Evolutionary conservation across 2,329 filamentous ascomycete genomes (phyloP).

Genomic region (Clonostachys byssicola): DNA sequence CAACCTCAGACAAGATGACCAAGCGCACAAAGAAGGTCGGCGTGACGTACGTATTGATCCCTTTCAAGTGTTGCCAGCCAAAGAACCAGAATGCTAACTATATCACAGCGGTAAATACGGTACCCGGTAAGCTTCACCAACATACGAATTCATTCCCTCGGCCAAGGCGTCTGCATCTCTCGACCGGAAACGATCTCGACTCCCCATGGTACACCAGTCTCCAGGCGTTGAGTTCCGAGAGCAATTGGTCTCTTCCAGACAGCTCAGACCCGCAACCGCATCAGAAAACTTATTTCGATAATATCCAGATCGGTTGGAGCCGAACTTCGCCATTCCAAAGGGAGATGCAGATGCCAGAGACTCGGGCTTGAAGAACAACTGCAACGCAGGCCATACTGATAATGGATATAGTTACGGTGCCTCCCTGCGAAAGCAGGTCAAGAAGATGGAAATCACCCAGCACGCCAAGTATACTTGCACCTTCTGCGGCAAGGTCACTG

Average conservation of each 20-base stretch:
- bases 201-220: too few relatives aligned
- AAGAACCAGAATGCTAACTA: conserved; percentile 19
- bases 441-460: conserved; percentile 99
- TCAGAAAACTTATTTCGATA: too few relatives aligned
- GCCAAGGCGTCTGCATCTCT: too few relatives aligned
- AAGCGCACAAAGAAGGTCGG: conserved; percentile 97
- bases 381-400: conserved; percentile 14
- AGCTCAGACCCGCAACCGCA: too few relatives aligned
- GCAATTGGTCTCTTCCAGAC: too few relatives aligned
- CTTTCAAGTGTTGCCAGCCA: background rate
- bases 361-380: too few relatives aligned
- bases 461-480: conserved; percentile 97
- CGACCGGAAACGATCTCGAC: too few relatives aligned
- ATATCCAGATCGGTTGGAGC: too few relatives aligned
- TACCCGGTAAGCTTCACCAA: conserved; percentile 66
- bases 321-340: too few relatives aligned
- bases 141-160: too few relatives aligned
- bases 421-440: conserved; percentile 91
- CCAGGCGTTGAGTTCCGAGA: too few relatives aligned
- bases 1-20: conserved; percentile 69
- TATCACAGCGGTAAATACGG: conserved; percentile 74
- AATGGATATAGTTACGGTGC: conserved; percentile 78
- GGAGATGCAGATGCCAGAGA: too few relatives aligned
- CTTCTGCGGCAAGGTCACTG: conserved; percentile 96
- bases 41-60: conserved; percentile 59